Conservation (phyloP, 225 moss, liverwort and hornwort species). For the Physcomitrium patens region DNA sequence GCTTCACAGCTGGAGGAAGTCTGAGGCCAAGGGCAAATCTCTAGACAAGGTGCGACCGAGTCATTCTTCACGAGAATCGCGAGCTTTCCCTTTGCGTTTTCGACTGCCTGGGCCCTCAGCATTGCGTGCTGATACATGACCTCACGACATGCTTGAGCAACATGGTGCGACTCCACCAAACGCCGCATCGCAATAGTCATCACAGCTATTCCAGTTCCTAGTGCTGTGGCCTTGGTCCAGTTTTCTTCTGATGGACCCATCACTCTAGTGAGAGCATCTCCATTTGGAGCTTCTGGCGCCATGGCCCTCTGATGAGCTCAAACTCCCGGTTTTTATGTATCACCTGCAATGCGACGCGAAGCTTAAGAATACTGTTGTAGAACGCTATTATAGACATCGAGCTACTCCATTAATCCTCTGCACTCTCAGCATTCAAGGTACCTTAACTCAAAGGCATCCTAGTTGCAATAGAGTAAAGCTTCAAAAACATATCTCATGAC, state of each 20-base stretch:
- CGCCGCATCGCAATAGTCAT: conserved; percentile 64
- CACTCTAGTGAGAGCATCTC: conserved; percentile 46
- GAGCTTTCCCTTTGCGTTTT: conserved; percentile 66
- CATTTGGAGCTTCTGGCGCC: conserved; percentile 46
- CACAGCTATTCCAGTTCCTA: conserved; percentile 76
- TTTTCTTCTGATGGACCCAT: conserved; percentile 83
- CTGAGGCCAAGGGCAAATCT: conserved; percentile 72
- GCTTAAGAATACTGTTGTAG: background rate
- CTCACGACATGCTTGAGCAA: conserved; percentile 56
- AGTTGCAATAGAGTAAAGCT: no score
- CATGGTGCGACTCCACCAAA: conserved; percentile 48
- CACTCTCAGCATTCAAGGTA: no score
- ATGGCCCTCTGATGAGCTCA: conserved; percentile 12
- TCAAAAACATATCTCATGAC: no score
- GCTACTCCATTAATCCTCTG: background rate
- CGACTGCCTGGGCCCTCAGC: conserved; percentile 60
- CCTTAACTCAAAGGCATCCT: no score
- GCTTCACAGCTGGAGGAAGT: background rate
- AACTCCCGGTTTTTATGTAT: background rate
- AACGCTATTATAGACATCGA: background rate
- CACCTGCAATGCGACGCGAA: conserved; percentile 9
- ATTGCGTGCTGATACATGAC: conserved; percentile 68
- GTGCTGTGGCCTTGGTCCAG: conserved; percentile 72
- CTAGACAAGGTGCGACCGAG: conserved; percentile 32
- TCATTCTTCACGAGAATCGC: conserved; percentile 42